Evolutionary conservation across 164 flowering plant species (phyloP).

Genomic region (Piper longum): DNA sequence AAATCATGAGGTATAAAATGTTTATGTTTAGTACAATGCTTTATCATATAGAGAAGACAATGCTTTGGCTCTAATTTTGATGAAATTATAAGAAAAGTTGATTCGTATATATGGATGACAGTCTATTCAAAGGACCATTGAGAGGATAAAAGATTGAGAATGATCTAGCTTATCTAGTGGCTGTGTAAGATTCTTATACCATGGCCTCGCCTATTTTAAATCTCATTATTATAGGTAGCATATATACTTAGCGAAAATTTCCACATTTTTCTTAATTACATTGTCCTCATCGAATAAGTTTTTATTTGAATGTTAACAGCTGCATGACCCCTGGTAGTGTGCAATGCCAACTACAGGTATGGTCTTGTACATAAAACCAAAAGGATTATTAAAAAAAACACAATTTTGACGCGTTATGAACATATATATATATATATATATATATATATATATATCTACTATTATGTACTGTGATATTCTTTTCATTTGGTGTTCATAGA

Average conservation of each 20-base stretch:
- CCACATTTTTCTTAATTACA: no score
- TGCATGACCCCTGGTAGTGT: background rate
- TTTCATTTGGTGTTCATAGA: background rate
- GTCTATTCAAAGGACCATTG: constrained; percentile 27
- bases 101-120: constrained; percentile 9
- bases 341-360: constrained; percentile 1
- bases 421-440: background rate
- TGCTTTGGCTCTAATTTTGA: background rate
- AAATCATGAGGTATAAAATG: constrained; percentile 5
- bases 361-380: background rate
- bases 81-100: background rate
- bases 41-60: background rate
- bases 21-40: background rate
- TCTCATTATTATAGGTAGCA: no score
- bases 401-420: background rate
- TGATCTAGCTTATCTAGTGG: constrained; percentile 35
- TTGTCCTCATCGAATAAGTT: background rate
- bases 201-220: no score
- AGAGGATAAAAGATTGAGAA: constrained; percentile 32
- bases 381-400: no score
- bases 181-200: background rate
- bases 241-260: background rate
- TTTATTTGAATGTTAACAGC: background rate
- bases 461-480: background rate
- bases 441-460: background rate